Percentiles rank a stretch among this genome's conserved stretches.
Conservation (phyloP, 257 asterid genomes). For the Lithospermum erythrorhizon region DNA sequence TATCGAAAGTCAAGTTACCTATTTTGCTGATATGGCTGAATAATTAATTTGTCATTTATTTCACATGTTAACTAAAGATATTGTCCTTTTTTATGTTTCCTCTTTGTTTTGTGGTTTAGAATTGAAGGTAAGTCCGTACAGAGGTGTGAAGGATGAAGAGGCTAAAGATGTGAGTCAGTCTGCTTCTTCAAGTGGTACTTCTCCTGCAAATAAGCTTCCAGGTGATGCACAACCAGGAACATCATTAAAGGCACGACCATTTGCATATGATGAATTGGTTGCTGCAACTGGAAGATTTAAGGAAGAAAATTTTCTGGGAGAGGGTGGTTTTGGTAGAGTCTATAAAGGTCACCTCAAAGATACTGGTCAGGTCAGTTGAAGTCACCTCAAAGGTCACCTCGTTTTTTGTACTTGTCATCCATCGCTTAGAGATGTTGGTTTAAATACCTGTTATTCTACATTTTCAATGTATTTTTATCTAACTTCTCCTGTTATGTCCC, state of each 20-base stretch:
- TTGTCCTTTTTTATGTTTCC: conserved; percentile 9
- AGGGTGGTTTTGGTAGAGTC: conserved; percentile 76
- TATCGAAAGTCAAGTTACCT: neutral
- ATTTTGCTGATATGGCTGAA: conserved; percentile 5
- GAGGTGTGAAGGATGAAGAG: conserved; percentile 29
- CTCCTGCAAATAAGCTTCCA: conserved; percentile 8
- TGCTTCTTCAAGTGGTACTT: conserved; percentile 11
- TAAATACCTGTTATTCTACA: neutral
- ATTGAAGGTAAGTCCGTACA: conserved; percentile 19
- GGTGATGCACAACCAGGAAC: conserved; percentile 14
- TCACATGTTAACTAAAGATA: neutral
- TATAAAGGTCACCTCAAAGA: conserved; percentile 40
- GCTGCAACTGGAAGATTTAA: conserved; percentile 54
- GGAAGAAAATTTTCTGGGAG: conserved; percentile 46
- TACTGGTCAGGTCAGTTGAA: conserved; percentile 44
- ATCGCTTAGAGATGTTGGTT: no score
- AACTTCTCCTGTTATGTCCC: no score
- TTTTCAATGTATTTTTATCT: neutral
- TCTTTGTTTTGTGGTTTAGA: conserved; percentile 23
- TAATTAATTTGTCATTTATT: neutral
- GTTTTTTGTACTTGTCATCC: no score
- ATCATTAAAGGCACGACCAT: conserved; percentile 16
- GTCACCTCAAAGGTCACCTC: conserved; percentile 36
- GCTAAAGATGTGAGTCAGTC: conserved; percentile 20
- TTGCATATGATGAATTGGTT: conserved; percentile 20